Percentiles rank a stretch among this genome's conserved stretches.
These are phyloP conservation scores for Neonectria coccinea DNA, from an alignment of 2,329 filamentous ascomycete genomes.

Conservation along the genomic window DNA sequence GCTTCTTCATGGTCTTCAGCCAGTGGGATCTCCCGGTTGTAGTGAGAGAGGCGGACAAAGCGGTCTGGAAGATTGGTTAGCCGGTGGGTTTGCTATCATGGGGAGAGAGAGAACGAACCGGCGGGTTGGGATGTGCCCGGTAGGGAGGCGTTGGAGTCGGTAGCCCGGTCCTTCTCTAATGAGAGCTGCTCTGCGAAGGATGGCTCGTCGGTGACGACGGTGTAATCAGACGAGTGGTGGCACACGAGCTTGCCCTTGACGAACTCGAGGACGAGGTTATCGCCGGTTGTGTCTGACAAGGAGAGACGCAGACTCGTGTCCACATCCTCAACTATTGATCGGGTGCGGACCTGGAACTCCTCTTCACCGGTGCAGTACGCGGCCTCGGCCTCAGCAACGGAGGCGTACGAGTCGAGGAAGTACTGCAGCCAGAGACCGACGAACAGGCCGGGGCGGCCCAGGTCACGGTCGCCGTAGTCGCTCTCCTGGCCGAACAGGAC, in stretches of 20 bases:
- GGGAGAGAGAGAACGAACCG: slow-evolving; percentile 13
- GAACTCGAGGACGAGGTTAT: slow-evolving; percentile 35
- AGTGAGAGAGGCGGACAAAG: slow-evolving; percentile 31
- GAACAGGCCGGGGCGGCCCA: slow-evolving; percentile 18
- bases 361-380: slow-evolving; percentile 19
- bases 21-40: slow-evolving; percentile 25
- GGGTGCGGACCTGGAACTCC: slow-evolving; percentile 28
- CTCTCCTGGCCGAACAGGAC: slow-evolving; percentile 39
- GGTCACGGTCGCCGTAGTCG: slow-evolving; percentile 32
- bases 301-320: slow-evolving; percentile 22
- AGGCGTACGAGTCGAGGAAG: slow-evolving; percentile 33
- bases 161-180: slow-evolving; percentile 18
- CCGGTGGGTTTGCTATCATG: not conserved
- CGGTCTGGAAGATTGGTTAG: slow-evolving; percentile 16
- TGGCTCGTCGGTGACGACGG: slow-evolving; percentile 33
- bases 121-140: slow-evolving; percentile 23
- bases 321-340: slow-evolving; percentile 12
- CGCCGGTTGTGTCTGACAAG: slow-evolving; percentile 28
- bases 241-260: slow-evolving; percentile 27
- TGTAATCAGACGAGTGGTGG: slow-evolving; percentile 27
- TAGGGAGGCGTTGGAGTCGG: slow-evolving; percentile 17
- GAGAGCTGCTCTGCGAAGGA: slow-evolving; percentile 29
- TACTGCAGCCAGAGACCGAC: slow-evolving; percentile 35
- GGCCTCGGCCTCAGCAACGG: slow-evolving; percentile 17
- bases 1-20: slow-evolving; percentile 24